Percentiles rank a stretch among this genome's conserved stretches.
phyloP scores from a whole-genome alignment of 179 eudicot genomes.

The Silene coronaria region DNA sequence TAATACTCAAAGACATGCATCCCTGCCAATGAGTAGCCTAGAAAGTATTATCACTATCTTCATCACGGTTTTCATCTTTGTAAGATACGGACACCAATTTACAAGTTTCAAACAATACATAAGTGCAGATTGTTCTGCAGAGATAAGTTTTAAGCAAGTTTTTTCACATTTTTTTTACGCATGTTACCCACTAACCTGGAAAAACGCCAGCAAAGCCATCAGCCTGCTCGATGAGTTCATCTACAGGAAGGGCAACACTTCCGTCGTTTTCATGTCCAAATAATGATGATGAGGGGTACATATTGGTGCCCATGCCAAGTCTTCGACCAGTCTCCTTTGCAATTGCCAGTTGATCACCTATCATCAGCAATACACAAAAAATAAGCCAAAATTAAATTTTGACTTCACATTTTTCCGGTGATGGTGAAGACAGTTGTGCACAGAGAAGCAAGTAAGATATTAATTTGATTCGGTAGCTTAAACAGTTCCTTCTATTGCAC shows the following conservation, averaged over 20 bases:
- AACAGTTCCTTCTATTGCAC: background rate
- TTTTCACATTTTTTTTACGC: background rate
- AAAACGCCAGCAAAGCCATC: conserved; percentile 91
- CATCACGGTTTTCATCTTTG: no score
- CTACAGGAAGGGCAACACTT: conserved; percentile 52
- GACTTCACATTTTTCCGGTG: background rate
- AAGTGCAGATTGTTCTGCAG: no score
- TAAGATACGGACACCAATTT: no score
- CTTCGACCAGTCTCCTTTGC: conserved; percentile 87
- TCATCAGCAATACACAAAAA: background rate
- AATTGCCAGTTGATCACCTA: conserved; percentile 82
- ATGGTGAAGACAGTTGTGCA: background rate
- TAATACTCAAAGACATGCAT: no score
- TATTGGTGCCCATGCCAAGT: conserved; percentile 81
- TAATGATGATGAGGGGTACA: conserved; percentile 74
- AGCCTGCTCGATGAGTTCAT: conserved; percentile 69
- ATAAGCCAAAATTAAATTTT: background rate
- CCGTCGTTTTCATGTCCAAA: conserved; percentile 50
- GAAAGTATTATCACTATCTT: no score
- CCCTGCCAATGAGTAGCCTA: no score
- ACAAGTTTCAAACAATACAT: no score
- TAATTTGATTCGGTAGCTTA: background rate
- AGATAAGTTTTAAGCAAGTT: no score
- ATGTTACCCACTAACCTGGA: conserved; percentile 47
- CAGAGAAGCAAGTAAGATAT: background rate